Evolutionary conservation across 139 green algal genomes (phyloP), one percentile per base, ranked within the genome.

Genomic region (Nannochloris sp.): DNA sequence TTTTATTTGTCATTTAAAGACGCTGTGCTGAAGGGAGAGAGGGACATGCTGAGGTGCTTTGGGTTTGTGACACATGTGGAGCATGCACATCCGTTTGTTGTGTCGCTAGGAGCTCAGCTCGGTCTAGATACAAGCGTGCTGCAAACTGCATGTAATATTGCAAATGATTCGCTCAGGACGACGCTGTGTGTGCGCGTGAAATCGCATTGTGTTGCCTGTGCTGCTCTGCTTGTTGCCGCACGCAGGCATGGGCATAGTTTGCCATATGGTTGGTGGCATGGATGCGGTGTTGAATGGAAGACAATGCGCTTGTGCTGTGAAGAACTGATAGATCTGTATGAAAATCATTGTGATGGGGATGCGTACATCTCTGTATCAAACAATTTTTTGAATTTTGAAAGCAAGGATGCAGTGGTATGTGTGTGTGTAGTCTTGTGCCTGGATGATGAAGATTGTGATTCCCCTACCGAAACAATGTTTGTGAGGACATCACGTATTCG

Each of bases 61-160:
- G 87, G 87, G 14, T 95, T 95, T 65, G 79, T 95, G 9, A 65
- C 84, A 36, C 84, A 95, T 67, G 83, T 89, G 44, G 85, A 95
- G 56, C 91, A 95, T 66, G 90, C 91, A 1, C 91, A 97, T 77
- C 95, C 91, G 65, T 87, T 88, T 49, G 68, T 95, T 26, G 79
- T 95, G 60, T 91, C 80, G 68, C 91, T 91, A 62, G 63, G 86
- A 20, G 43, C 84, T 44, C 28, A 81, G 29, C 72, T 95, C 29
- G 25, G 58, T 8, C 59, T 74, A 28, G 29, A 65, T 65, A 61
- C 73, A 36, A 37, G 17, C 23, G 33, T 86, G 12, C 57, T 84
- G 61, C 86, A 96, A 59, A 70, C 86, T 44, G 83, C 84, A 0
- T 97, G 89, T 87, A 94, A 87, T 65, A 64, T 96, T 6, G 69